These are phyloP conservation scores for Alopecurus myosuroides DNA, from an alignment of 176 grass and related monocot genomes.

Conservation along the genomic window DNA sequence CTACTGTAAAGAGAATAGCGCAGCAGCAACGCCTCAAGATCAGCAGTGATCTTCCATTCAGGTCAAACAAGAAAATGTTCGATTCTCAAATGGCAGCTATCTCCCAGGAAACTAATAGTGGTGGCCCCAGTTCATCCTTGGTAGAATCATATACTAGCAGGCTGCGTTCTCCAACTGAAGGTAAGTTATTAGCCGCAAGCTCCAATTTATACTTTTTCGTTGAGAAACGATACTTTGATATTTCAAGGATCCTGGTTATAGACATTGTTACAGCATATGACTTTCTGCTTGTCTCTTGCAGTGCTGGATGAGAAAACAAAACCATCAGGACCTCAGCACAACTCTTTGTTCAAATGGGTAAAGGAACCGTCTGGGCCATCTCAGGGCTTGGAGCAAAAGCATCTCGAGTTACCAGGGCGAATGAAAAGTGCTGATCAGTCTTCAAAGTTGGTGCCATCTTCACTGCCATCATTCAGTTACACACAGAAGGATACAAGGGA, in stretches of 20 bases:
- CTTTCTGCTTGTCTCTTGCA: slow-evolving; percentile 23
- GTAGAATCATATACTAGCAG: slow-evolving; percentile 48
- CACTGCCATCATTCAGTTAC: slow-evolving; percentile 27
- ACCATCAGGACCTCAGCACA: slow-evolving; percentile 42
- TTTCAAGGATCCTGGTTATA: slow-evolving; percentile 20
- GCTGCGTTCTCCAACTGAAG: slow-evolving; percentile 33
- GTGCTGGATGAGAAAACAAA: slow-evolving; percentile 44
- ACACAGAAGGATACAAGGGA: slow-evolving; percentile 35
- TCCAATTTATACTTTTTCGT: not conserved
- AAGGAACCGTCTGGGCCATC: slow-evolving; percentile 52
- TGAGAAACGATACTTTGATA: not conserved
- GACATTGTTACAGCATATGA: not conserved
- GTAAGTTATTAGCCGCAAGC: slow-evolving; percentile 18
- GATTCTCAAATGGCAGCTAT: slow-evolving; percentile 64
- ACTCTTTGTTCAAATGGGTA: slow-evolving; percentile 80
- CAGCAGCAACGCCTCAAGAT: slow-evolving; percentile 63
- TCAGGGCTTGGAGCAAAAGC: slow-evolving; percentile 42
- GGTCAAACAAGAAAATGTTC: slow-evolving; percentile 73
- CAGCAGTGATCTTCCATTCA: slow-evolving; percentile 61
- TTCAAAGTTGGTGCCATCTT: slow-evolving; percentile 41
- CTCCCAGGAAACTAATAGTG: slow-evolving; percentile 35
- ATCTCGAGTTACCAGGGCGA: slow-evolving; percentile 39
- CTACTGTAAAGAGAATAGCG: slow-evolving; percentile 79
- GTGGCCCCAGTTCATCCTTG: slow-evolving; percentile 34
- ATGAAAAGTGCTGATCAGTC: slow-evolving; percentile 38